phyloP scores from a whole-genome alignment of 2,329 filamentous ascomycete genomes.

The Penicillium sp. region DNA sequence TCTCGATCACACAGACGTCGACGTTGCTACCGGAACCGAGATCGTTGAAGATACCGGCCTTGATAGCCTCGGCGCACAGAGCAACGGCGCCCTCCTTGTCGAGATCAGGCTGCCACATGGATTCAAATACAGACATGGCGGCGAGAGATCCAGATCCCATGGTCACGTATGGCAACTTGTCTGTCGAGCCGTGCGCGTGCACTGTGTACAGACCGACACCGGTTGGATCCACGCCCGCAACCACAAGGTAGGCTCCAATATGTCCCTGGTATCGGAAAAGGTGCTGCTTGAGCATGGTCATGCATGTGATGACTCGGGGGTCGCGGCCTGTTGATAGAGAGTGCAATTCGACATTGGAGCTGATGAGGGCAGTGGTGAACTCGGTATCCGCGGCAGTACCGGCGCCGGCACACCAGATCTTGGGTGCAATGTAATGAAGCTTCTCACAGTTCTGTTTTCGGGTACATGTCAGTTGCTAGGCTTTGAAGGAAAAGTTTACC shows the following conservation, averaged over 20 bases:
- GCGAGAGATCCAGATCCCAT: slow-evolving; percentile 96
- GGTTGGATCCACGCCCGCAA: slow-evolving; percentile 93
- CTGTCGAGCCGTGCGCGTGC: slow-evolving; percentile 94
- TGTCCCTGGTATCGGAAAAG: slow-evolving; percentile 97
- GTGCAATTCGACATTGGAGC: slow-evolving; percentile 96
- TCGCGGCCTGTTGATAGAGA: slow-evolving; percentile 92
- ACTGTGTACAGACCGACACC: slow-evolving; percentile 95
- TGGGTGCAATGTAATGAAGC: slow-evolving; percentile 95
- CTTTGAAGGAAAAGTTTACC: not conserved
- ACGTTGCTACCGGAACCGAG: slow-evolving; percentile 95
- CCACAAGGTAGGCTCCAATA: slow-evolving; percentile 95
- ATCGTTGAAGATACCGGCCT: slow-evolving; percentile 98
- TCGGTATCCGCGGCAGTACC: slow-evolving; percentile 97
- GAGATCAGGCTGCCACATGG: slow-evolving; percentile 78
- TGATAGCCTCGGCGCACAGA: slow-evolving; percentile 77
- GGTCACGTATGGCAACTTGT: slow-evolving; percentile 98
- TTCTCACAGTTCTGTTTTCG: slow-evolving; percentile 84
- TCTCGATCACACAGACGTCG: slow-evolving; percentile 90
- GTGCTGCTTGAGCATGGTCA: slow-evolving; percentile 99
- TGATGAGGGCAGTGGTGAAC: slow-evolving; percentile 98
- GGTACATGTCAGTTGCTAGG: slow-evolving; percentile 5
- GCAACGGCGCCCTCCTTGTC: slow-evolving; percentile 75
- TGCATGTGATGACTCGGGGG: slow-evolving; percentile 95
- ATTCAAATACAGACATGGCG: slow-evolving; percentile 97
- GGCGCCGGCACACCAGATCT: slow-evolving; percentile 98